Conservation (phyloP, 2,329 filamentous ascomycete species). For the Venturia aucupariae region DNA sequence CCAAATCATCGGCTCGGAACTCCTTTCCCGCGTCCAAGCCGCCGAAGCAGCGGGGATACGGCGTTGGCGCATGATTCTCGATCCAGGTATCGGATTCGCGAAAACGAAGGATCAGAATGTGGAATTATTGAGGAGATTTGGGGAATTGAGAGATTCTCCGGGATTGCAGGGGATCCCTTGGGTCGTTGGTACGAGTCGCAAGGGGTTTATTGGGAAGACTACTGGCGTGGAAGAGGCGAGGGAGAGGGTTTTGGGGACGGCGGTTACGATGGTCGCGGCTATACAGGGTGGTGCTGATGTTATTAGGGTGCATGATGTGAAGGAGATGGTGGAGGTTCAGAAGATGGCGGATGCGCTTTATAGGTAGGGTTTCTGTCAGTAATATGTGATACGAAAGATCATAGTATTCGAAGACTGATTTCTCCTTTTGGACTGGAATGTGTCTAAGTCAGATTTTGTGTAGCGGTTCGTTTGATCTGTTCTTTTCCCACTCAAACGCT, state of each 20-base stretch:
- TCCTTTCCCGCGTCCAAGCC: constrained; percentile 58
- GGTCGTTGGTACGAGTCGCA: constrained; percentile 82
- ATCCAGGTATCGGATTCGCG: constrained; percentile 90
- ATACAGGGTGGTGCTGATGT: constrained; percentile 84
- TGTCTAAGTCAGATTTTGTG: too few relatives aligned
- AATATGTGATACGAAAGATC: too few relatives aligned
- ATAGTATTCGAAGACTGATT: too few relatives aligned
- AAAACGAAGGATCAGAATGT: constrained; percentile 77
- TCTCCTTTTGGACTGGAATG: too few relatives aligned
- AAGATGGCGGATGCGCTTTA: constrained; percentile 93
- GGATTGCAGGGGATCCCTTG: constrained; percentile 67
- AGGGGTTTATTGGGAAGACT: constrained; percentile 76
- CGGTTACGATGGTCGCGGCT: constrained; percentile 76
- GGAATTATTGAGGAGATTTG: constrained; percentile 60
- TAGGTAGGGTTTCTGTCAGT: constrained; percentile 42
- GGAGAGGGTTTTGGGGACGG: constrained; percentile 75
- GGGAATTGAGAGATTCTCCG: constrained; percentile 40
- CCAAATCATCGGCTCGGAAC: constrained; percentile 55
- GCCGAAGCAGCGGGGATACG: constrained; percentile 77
- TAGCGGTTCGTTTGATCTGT: too few relatives aligned
- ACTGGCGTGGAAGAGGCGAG: constrained; percentile 64
- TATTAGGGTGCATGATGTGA: constrained; percentile 82
- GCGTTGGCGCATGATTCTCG: constrained; percentile 89
- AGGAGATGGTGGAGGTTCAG: constrained; percentile 74
- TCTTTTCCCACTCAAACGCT: too few relatives aligned